A percentile compares a stretch with the other conserved stretches of the same genome.
Conservation (phyloP, 257 asterid genomes). For the Capsicum baccatum region DNA sequence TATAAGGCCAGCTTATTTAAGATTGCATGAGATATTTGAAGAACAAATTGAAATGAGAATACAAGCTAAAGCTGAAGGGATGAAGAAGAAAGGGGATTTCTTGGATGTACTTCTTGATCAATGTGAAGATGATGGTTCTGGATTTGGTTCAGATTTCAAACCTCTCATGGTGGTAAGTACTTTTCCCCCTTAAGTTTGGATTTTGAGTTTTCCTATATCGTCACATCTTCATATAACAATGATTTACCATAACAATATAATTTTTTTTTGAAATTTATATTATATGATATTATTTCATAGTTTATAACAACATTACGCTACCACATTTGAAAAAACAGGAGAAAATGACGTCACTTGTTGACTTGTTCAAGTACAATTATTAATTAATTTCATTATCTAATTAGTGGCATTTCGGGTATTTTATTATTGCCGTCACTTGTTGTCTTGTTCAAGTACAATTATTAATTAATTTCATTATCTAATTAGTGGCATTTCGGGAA, state of each 20-base stretch:
- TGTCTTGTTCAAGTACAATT: neutral
- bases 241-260: too few relatives aligned
- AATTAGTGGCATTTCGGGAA: neutral
- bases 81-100: constrained; percentile 6
- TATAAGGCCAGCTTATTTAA: neutral
- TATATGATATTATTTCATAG: too few relatives aligned
- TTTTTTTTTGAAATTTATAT: too few relatives aligned
- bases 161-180: constrained; percentile 26
- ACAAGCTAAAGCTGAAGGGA: neutral
- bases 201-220: neutral
- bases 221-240: too few relatives aligned
- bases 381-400: too few relatives aligned
- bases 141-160: constrained; percentile 30
- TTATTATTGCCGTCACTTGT: neutral
- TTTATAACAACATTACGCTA: too few relatives aligned
- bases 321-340: too few relatives aligned
- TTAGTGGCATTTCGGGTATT: neutral
- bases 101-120: constrained; percentile 31
- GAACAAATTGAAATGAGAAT: constrained; percentile 3
- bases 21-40: constrained; percentile 29
- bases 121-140: constrained; percentile 27
- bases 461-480: neutral
- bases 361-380: too few relatives aligned
- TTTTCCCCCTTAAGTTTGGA: neutral
- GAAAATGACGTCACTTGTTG: too few relatives aligned